Evolutionary conservation across 495 filamentous ascomycete genomes (phyloP), one percentile per base, ranked within the genome.

Genomic region (Penicillium paxilli): DNA sequence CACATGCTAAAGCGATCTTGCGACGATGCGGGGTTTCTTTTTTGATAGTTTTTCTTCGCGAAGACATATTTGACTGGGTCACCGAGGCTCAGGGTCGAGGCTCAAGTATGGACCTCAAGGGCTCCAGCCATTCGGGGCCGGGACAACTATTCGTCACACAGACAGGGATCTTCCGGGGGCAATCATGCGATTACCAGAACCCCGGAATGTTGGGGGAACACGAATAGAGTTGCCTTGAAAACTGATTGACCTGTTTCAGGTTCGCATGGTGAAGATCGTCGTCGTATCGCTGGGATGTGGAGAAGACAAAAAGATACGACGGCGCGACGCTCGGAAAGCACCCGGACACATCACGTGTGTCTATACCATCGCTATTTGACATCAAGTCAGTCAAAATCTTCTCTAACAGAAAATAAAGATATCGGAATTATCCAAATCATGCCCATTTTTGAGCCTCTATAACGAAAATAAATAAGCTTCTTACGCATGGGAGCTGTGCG

Each of bases 1-100:
- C 74, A 61, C 76, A 79, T 12, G 57, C 68, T 37, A 64, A 25
- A 3, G 67, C 55, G 20, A 66, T 47, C 35, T 70, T 70, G 24
- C 67, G 63, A 19, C 67, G 65, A 10, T 52, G 53, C 6, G 63
- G 52, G 25, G 52, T 51, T 2, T 55, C 57, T 21, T 51, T 53
- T 51, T 63, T 63, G 3, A 46, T 20, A 9, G 42, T 44, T 20
- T 46, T 46, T 22, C 33, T 44, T 46, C 33, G 56, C 7, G 60
- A 47, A 56, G 60, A 60, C 63, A 66, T 65, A 6, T 25, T 38
- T 20, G n/a, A 14, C 8, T 22, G 14, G 21, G 8, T 42, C 40
- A 19, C 40, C 40, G 40, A 42, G 40, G 40, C 40, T 42, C 20
- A 42, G 8, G 40, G 40, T 9, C 40, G 5, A n/a, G 17, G 25